Conservation (phyloP, 1,139 yeast genomes). For the Zygosaccharomyces sapae region DNA sequence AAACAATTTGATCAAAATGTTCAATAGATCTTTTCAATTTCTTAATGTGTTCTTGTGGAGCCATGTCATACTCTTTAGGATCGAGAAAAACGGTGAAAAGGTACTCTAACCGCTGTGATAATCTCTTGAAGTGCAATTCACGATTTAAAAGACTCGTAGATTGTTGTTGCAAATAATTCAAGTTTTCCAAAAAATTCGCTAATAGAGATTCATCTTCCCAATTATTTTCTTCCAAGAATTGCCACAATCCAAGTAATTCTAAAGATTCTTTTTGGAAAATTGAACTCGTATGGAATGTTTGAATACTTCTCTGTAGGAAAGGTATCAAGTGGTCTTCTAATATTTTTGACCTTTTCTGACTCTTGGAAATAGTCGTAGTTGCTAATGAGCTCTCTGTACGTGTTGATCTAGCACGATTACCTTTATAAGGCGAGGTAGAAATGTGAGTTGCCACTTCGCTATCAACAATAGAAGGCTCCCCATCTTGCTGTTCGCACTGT, state of each 20-base stretch:
- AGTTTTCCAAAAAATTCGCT: slow-evolving; percentile 18
- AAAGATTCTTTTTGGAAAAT: slow-evolving; percentile 22
- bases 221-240: slow-evolving; percentile 10
- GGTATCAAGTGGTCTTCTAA: slow-evolving; percentile 22
- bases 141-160: slow-evolving; percentile 24
- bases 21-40: slow-evolving; percentile 18
- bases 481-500: background rate
- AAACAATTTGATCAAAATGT: slow-evolving; percentile 17
- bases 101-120: slow-evolving; percentile 22
- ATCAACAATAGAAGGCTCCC: slow-evolving; percentile 10
- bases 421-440: slow-evolving; percentile 25
- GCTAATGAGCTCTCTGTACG: slow-evolving; percentile 22
- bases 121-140: slow-evolving; percentile 23
- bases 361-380: slow-evolving; percentile 19
- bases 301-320: slow-evolving; percentile 20
- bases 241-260: slow-evolving; percentile 13
- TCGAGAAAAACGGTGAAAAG: slow-evolving; percentile 20
- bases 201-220: slow-evolving; percentile 14
- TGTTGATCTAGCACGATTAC: slow-evolving; percentile 14
- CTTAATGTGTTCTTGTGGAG: slow-evolving; percentile 18
- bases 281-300: slow-evolving; percentile 19
- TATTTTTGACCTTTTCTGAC: slow-evolving; percentile 17
- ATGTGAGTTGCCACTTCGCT: slow-evolving; percentile 20
- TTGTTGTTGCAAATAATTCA: slow-evolving; percentile 22
- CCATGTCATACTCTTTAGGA: slow-evolving; percentile 19